These are phyloP conservation scores for Termitomyces sp. DNA, from an alignment of 768 basidiomycete species.

Conservation along the genomic window DNA sequence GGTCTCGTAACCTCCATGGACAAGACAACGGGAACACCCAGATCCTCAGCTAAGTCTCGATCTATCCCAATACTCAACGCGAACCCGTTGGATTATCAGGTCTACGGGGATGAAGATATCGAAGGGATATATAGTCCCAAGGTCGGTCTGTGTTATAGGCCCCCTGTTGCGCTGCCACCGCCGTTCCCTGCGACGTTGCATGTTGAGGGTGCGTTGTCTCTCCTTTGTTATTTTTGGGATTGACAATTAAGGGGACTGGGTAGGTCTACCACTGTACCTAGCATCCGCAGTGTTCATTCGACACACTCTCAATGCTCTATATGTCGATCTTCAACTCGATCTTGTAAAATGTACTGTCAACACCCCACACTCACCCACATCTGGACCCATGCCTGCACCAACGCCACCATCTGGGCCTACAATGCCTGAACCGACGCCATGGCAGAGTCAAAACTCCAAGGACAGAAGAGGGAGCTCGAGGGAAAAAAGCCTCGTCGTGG, in stretches of 20 bases:
- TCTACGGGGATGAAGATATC: conserved; percentile 25
- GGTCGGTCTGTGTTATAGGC: conserved; percentile 62
- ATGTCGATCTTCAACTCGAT: conserved; percentile 56
- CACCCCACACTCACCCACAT: conserved; percentile 18
- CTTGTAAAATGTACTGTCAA: conserved; percentile 44
- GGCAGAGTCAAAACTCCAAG: background rate
- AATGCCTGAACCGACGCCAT: background rate
- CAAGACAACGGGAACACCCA: conserved; percentile 35
- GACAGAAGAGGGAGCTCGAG: conserved; percentile 23
- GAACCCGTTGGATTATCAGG: conserved; percentile 22
- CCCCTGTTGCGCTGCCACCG: conserved; percentile 56
- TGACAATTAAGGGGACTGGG: background rate
- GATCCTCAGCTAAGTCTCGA: conserved; percentile 14
- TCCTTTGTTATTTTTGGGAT: background rate
- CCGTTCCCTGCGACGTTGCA: conserved; percentile 68
- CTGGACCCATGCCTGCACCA: background rate
- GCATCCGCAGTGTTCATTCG: conserved; percentile 65
- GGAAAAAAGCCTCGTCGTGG: conserved; percentile 55
- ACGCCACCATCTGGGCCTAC: no score
- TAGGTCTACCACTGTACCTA: conserved; percentile 70
- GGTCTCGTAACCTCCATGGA: conserved; percentile 60
- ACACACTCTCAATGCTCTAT: conserved; percentile 72
- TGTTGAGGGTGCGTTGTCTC: conserved; percentile 52
- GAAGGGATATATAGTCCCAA: conserved; percentile 59
- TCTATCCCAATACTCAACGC: conserved; percentile 22